phyloP scores from a whole-genome alignment of 208 protist genomes.

The Leptomonas pyrrhocoris region DNA sequence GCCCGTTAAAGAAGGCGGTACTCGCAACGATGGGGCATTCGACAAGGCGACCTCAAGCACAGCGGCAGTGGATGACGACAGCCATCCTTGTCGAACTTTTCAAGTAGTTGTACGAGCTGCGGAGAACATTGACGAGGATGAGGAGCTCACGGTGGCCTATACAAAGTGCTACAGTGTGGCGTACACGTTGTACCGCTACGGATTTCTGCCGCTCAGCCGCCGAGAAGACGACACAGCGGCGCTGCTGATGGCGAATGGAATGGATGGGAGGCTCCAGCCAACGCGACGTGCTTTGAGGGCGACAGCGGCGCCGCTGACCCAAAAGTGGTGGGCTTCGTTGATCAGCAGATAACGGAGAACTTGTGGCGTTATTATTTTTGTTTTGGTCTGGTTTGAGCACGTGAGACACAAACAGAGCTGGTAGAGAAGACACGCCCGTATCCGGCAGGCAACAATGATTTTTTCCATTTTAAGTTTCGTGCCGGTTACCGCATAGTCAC shows the following conservation, averaged over 20 bases:
- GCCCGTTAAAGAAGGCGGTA: too few relatives aligned
- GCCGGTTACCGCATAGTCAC: too few relatives aligned
- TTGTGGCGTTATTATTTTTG: too few relatives aligned
- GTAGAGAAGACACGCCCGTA: too few relatives aligned
- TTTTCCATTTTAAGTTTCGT: too few relatives aligned
- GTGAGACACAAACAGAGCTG: too few relatives aligned
- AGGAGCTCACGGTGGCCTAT: conserved; percentile 60
- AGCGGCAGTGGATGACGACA: too few relatives aligned
- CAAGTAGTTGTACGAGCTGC: conserved; percentile 46
- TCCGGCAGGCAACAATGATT: too few relatives aligned
- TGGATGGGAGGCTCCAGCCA: conserved; percentile 10
- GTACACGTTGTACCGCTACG: conserved; percentile 73
- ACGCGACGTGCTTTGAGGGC: not conserved
- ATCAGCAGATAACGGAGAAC: not conserved
- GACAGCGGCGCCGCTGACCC: not conserved
- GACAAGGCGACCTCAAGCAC: too few relatives aligned
- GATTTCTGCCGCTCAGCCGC: conserved; percentile 50
- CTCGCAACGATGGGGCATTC: not conserved
- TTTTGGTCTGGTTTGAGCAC: too few relatives aligned
- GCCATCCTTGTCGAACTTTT: not conserved
- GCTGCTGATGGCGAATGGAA: conserved; percentile 13
- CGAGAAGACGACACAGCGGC: conserved; percentile 44
- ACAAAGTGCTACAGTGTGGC: conserved; percentile 64
- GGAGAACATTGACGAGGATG: conserved; percentile 41
- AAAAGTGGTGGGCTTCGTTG: conserved; percentile 10